A percentile compares a stretch with the other conserved stretches of the same genome.
phyloP scores from a whole-genome alignment of 202 grass and related monocot species.

The Brachypodium distachyon region DNA sequence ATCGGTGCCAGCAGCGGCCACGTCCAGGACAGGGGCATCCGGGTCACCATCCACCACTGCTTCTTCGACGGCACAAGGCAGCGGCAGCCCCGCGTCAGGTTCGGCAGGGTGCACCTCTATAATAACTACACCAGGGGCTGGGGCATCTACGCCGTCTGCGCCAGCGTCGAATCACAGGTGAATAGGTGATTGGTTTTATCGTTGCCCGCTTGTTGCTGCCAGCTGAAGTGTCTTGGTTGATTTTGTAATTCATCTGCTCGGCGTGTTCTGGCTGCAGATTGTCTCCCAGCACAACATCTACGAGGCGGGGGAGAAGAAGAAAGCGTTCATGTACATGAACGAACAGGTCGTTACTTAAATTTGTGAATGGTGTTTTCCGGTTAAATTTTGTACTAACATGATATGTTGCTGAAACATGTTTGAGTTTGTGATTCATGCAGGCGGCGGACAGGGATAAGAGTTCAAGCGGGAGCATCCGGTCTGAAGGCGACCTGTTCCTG shows the following conservation, averaged over 20 bases:
- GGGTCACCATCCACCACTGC: slow-evolving; percentile 91
- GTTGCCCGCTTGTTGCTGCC: too few relatives aligned
- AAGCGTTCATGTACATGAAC: slow-evolving; percentile 48
- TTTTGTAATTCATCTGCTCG: not conserved
- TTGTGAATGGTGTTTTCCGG: not conserved
- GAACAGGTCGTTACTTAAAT: slow-evolving; percentile 39
- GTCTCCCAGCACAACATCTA: slow-evolving; percentile 84
- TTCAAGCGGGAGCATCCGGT: slow-evolving; percentile 38
- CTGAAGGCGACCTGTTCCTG: slow-evolving; percentile 71
- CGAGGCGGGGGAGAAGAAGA: slow-evolving; percentile 66
- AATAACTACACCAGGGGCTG: slow-evolving; percentile 88
- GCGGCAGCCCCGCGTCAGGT: slow-evolving; percentile 83
- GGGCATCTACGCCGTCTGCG: slow-evolving; percentile 89
- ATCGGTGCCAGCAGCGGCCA: slow-evolving; percentile 48
- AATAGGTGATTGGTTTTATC: too few relatives aligned
- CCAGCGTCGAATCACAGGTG: slow-evolving; percentile 76
- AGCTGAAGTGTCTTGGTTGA: too few relatives aligned
- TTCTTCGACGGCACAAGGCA: slow-evolving; percentile 82
- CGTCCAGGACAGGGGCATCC: slow-evolving; percentile 49
- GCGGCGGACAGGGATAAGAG: slow-evolving; percentile 52
- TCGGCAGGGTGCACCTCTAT: slow-evolving; percentile 83
- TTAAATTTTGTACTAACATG: too few relatives aligned
- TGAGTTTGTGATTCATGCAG: slow-evolving; percentile 24
- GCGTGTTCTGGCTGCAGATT: slow-evolving; percentile 28
- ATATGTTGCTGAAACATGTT: not conserved